A percentile compares a stretch with the other conserved stretches of the same genome.
phyloP scores from a whole-genome alignment of 1,284 basidiomycete species.

The Tetrapyrgos nigripes region DNA sequence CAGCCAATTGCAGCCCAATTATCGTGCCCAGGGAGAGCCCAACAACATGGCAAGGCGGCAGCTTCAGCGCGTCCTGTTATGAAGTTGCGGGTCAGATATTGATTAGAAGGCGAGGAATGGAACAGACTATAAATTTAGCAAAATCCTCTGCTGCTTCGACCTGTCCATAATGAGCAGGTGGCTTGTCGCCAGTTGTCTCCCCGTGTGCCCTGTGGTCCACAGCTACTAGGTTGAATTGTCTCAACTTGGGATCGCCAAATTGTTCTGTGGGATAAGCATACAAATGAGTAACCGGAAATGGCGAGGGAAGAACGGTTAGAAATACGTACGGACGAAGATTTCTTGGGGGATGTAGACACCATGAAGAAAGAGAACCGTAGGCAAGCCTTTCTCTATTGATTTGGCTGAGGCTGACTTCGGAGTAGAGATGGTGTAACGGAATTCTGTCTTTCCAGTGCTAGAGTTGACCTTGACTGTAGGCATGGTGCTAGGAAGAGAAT shows the following conservation, averaged over 20 bases:
- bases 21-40: constrained; percentile 4
- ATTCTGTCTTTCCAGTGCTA: constrained; percentile 10
- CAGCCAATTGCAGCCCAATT: neutral
- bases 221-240: constrained; percentile 19
- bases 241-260: constrained; percentile 17
- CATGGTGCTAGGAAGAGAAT: constrained; percentile 7
- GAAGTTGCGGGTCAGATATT: neutral
- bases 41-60: constrained; percentile 8
- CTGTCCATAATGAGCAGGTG: constrained; percentile 12
- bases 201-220: constrained; percentile 19
- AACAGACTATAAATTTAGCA: constrained; percentile 18
- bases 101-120: neutral
- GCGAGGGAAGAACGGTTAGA: neutral
- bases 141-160: constrained; percentile 20
- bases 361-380: constrained; percentile 11
- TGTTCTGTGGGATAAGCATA: constrained; percentile 5
- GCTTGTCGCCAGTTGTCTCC: constrained; percentile 9
- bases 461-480: constrained; percentile 13
- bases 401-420: constrained; percentile 6
- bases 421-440: constrained; percentile 13
- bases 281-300: no score
- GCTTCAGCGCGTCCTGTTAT: constrained; percentile 3
- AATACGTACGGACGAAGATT: constrained; percentile 39
- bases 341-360: constrained; percentile 34
- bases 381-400: constrained; percentile 12